A percentile compares a stretch with the other conserved stretches of the same genome.
These are phyloP conservation scores for Thermomyces lanuginosus DNA, from an alignment of 2,329 filamentous ascomycete genomes.

Conservation along the genomic window DNA sequence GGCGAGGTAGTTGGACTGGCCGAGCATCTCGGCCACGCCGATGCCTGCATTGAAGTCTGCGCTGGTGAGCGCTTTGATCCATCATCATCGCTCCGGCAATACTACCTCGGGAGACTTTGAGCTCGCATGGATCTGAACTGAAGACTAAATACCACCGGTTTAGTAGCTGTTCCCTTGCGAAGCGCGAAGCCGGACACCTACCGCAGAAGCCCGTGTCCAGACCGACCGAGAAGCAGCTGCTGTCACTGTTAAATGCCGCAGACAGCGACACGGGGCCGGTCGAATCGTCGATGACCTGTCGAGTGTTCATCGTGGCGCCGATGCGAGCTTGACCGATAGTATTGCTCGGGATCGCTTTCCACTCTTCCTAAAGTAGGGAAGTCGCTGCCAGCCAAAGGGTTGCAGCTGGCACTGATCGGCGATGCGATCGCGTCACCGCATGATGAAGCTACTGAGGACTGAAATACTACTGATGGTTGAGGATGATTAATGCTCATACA, in stretches of 20 bases:
- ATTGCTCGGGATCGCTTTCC: too few relatives aligned
- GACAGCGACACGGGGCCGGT: conserved; percentile 62
- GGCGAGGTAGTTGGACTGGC: conserved; percentile 70
- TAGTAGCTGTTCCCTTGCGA: conserved; percentile 3
- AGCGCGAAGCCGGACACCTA: conserved; percentile 28
- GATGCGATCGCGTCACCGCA: too few relatives aligned
- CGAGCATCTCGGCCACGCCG: conserved; percentile 71
- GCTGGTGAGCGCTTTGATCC: neutral
- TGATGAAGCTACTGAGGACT: too few relatives aligned
- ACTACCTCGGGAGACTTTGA: conserved; percentile 46
- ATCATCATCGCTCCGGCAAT: neutral
- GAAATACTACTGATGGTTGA: too few relatives aligned
- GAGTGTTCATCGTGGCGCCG: conserved; percentile 58
- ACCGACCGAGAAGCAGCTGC: conserved; percentile 72
- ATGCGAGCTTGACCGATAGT: neutral
- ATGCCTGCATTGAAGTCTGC: conserved; percentile 70
- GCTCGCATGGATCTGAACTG: conserved; percentile 53
- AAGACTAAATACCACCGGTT: conserved; percentile 39
- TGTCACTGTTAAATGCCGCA: conserved; percentile 69
- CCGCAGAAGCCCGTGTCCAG: conserved; percentile 73
- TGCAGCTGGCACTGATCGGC: too few relatives aligned
- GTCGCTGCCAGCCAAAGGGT: too few relatives aligned
- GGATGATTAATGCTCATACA: too few relatives aligned
- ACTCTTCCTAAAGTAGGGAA: too few relatives aligned
- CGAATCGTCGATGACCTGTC: conserved; percentile 66